Evolutionary conservation across 2,329 filamentous ascomycete species (phyloP), one percentile per base, ranked within the genome.

Genomic region (Emericellopsis atlantica): DNA sequence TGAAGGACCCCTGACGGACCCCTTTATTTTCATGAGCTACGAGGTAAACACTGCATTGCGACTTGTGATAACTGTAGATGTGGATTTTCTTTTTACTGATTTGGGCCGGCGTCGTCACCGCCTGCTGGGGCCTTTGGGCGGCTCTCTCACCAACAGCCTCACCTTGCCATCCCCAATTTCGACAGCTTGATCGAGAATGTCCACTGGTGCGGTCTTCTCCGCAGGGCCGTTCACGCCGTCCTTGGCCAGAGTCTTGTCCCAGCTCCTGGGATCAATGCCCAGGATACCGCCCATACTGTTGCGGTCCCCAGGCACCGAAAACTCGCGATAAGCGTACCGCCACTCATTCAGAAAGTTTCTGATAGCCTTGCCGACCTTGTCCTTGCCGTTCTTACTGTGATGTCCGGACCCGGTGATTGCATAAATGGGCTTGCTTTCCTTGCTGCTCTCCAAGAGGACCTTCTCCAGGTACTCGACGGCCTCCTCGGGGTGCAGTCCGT

Each of bases 401-500:
- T 96, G 89, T 4, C 90, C 92, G 1, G 90, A 96, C 36, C 92
- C 92, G 1, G 89, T 95, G 57, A 98, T 96, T 49, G 89, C 89
- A 57, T 96, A 98, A 34, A 98, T 75, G 3, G 90, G 84, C 18
- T 79, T 74, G 31, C 72, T 72, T 49, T 84, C 79, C 48, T 77
- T 72, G 48, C 72, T 74, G 54, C 95, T 92, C 54, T 93, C 86
- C 46, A 89, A 69, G 18, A 98, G 77, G 32, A 93, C 84, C 47
- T 82, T 81, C 59, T 92, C 87, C 4, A 98, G 74, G 53, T 96
- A 96, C 48, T 92, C 85, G 33, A 96, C 87, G 5, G 90, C 92
- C 66, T 98, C 92, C 55, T 96, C 90, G 0, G 92, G 88, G 54
- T 96, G 92, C n/a, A 98, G 75, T n/a, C 92, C 92, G 59, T 98